Evolutionary conservation across 805 yeast genomes (phyloP), one percentile per base, ranked within the genome.

Genomic region (Pichia deserticola): DNA sequence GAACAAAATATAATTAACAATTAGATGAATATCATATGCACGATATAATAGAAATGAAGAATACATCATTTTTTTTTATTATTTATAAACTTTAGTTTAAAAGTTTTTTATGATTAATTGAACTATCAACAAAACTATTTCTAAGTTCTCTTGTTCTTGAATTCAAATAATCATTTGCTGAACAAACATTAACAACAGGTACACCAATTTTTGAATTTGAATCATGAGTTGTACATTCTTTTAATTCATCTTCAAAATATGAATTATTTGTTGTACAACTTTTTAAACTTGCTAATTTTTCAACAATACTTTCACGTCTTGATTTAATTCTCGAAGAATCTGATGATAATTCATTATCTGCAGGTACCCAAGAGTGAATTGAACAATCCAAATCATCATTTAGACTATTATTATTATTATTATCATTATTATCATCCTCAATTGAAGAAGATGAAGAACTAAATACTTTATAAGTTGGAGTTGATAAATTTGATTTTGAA

Each of bases 101-200:
- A 20, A 20, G 20, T 3, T 30, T 30, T 7, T 30, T 30, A 30
- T 2, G 7, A 7, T 30, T 30, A 30, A 30, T 34, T 15, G 44
- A 43, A 34, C 35, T 36, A n/a, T 42, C 48, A 28, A 44, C 51
- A 41, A 56, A 51, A 29, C 55, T 46, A 7, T 49, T 28, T 36
- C 54, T 41, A 11, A 57, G 29, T 44, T 60, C 62, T 32, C 54
- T 51, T n/a, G 60, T 50, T 40, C 50, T 60, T 5, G 52, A 53
- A 37, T 44, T 45, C 13, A 63, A 35, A 25, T 62, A 57, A 36
- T 61, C 65, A 12, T 51, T 55, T 5, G 63, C 62, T 2, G 67
- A 60, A 33, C 63, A 57, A n/a, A 61, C 54, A 39, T 57, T 59
- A 15, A 61, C 49, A 0, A 55, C 12, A n/a, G 56, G 53, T 32